Evolutionary conservation across 768 basidiomycete genomes (phyloP).

Genomic region (Boletus pseudo-olivaceus): DNA sequence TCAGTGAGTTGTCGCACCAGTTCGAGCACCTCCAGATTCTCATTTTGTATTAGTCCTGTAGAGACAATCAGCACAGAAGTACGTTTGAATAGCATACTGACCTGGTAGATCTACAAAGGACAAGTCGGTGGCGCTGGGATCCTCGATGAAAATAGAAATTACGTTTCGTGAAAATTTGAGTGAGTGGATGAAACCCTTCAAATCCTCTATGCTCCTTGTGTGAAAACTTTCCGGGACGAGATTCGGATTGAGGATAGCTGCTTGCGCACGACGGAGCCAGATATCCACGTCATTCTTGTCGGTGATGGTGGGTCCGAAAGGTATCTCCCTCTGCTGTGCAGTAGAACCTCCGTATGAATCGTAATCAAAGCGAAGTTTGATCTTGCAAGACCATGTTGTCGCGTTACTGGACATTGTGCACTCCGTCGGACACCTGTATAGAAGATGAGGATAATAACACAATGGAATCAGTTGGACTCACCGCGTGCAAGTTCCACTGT

Average conservation of each 20-base stretch:
- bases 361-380: constrained; percentile 39
- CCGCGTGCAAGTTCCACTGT: constrained; percentile 61
- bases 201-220: constrained; percentile 21
- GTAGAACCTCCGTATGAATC: constrained; percentile 28
- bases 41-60: constrained; percentile 58
- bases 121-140: constrained; percentile 45
- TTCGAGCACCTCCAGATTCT: constrained; percentile 36
- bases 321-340: constrained; percentile 1
- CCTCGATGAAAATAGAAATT: constrained; percentile 44
- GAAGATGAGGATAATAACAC: not conserved
- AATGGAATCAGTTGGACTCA: constrained; percentile 10
- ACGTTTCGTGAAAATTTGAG: constrained; percentile 49
- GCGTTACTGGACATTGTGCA: constrained; percentile 43
- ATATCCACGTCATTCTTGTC: constrained; percentile 35
- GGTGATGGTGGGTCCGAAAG: constrained; percentile 32
- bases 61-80: constrained; percentile 4
- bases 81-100: constrained; percentile 12
- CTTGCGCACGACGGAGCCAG: constrained; percentile 44
- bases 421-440: constrained; percentile 49
- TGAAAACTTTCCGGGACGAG: constrained; percentile 17
- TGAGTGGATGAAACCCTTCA: constrained; percentile 20
- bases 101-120: constrained; percentile 57
- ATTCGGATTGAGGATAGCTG: constrained; percentile 39
- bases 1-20: constrained; percentile 49
- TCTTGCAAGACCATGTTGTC: constrained; percentile 41